A percentile compares a stretch with the other conserved stretches of the same genome.
Conservation (phyloP, 2,329 filamentous ascomycete genomes). For the Microdochium nivale region DNA sequence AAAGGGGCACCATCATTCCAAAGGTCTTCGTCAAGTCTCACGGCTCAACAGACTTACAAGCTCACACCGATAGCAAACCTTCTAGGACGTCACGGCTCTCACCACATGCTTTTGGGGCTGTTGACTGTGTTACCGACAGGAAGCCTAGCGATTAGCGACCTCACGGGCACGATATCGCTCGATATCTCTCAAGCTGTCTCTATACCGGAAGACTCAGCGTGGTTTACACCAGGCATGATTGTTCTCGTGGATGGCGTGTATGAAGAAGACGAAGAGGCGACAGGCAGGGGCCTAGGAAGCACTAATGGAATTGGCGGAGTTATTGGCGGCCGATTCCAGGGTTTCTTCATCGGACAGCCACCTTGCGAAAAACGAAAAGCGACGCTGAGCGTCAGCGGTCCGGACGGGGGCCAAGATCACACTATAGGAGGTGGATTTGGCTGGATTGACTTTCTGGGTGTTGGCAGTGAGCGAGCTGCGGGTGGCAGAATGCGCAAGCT, state of each 20-base stretch:
- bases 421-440: slow-evolving; percentile 77
- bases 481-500: slow-evolving; percentile 77
- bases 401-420: slow-evolving; percentile 47
- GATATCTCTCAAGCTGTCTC: slow-evolving; percentile 74
- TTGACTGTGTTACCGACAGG: slow-evolving; percentile 75
- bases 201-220: slow-evolving; percentile 78
- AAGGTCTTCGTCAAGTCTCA: slow-evolving; percentile 46
- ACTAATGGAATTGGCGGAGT: slow-evolving; percentile 79
- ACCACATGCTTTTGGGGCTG: slow-evolving; percentile 80
- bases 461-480: slow-evolving; percentile 79
- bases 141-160: slow-evolving; percentile 71
- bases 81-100: slow-evolving; percentile 71
- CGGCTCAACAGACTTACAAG: slow-evolving; percentile 64
- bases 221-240: slow-evolving; percentile 94
- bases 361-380: slow-evolving; percentile 77
- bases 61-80: slow-evolving; percentile 77
- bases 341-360: slow-evolving; percentile 83
- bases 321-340: slow-evolving; percentile 86
- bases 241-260: slow-evolving; percentile 94
- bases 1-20: slow-evolving; percentile 43
- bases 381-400: slow-evolving; percentile 64
- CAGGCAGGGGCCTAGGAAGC: slow-evolving; percentile 62
- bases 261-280: slow-evolving; percentile 75
- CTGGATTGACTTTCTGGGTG: slow-evolving; percentile 93
- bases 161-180: slow-evolving; percentile 79